Conservation (phyloP, 2,329 filamentous ascomycete genomes). For the Xylaria polymorpha region DNA sequence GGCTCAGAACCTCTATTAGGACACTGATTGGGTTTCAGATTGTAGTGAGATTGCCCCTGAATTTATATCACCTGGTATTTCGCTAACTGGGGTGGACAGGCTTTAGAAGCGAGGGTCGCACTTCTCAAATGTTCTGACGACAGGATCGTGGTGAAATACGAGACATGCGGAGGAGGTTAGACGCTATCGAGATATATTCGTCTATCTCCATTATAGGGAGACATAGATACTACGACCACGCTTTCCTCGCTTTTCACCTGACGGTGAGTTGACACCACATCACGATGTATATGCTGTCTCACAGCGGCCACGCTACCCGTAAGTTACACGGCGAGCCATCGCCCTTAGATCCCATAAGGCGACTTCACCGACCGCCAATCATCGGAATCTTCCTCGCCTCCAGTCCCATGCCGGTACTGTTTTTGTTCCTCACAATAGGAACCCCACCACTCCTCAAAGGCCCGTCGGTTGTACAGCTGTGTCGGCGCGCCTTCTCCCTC, state of each 20-base stretch:
- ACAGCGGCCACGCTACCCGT: background rate
- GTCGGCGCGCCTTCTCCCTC: conserved; percentile 1
- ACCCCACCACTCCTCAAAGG: conserved; percentile 2
- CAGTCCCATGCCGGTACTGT: background rate
- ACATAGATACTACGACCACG: no score
- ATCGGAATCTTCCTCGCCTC: background rate
- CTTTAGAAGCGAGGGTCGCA: background rate
- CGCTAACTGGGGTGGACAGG: background rate
- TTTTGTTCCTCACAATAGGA: conserved; percentile 2
- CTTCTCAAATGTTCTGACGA: background rate
- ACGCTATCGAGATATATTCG: background rate
- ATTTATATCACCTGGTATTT: background rate
- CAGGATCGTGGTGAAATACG: background rate
- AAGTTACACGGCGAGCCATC: background rate
- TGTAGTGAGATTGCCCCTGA: background rate
- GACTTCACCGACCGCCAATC: conserved; percentile 2
- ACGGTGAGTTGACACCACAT: background rate
- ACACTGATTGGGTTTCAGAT: background rate
- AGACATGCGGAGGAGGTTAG: conserved; percentile 3
- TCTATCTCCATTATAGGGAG: background rate
- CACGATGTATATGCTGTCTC: background rate
- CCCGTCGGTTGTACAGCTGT: background rate
- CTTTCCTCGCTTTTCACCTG: background rate
- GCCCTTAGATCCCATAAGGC: conserved; percentile 2
- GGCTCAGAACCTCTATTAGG: background rate